Conservation (phyloP, 768 basidiomycete genomes). For the Tephrocybe rancida region DNA sequence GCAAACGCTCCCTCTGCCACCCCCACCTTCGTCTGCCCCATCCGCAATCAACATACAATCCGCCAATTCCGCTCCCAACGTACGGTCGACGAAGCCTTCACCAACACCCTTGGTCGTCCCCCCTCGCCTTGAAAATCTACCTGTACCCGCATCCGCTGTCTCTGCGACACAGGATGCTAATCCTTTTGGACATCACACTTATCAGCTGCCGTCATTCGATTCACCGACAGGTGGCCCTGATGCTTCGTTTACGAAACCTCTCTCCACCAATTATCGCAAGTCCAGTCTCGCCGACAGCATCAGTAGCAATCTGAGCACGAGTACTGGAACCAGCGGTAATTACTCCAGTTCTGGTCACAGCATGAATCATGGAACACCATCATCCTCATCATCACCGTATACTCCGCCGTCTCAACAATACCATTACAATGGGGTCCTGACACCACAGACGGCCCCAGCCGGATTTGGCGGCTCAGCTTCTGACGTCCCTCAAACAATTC, state of each 20-base stretch:
- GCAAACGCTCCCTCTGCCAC: constrained; percentile 21
- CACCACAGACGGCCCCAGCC: constrained; percentile 23
- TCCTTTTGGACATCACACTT: constrained; percentile 20
- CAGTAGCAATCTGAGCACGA: constrained; percentile 28
- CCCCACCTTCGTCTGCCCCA: constrained; percentile 24
- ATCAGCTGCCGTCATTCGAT: constrained; percentile 6
- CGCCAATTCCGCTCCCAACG: constrained; percentile 19
- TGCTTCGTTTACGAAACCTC: constrained; percentile 10
- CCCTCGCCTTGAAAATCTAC: constrained; percentile 35
- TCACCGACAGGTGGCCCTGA: constrained; percentile 9
- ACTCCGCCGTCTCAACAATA: constrained; percentile 12
- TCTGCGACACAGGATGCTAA: constrained; percentile 33
- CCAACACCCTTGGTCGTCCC: constrained; percentile 43
- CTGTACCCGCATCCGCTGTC: constrained; percentile 30
- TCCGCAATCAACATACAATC: constrained; percentile 10
- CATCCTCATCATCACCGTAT: constrained; percentile 8
- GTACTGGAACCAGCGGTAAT: constrained; percentile 18
- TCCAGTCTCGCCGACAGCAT: constrained; percentile 39
- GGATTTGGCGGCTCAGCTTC: constrained; percentile 17
- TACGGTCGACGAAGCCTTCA: constrained; percentile 31
- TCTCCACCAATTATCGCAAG: constrained; percentile 32
- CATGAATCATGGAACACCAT: constrained; percentile 12
- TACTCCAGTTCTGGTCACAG: neutral
- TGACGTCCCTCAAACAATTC: constrained; percentile 12
- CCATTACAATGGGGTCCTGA: constrained; percentile 9